phyloP scores from a whole-genome alignment of 768 basidiomycete species.

The Suillus paluster region DNA sequence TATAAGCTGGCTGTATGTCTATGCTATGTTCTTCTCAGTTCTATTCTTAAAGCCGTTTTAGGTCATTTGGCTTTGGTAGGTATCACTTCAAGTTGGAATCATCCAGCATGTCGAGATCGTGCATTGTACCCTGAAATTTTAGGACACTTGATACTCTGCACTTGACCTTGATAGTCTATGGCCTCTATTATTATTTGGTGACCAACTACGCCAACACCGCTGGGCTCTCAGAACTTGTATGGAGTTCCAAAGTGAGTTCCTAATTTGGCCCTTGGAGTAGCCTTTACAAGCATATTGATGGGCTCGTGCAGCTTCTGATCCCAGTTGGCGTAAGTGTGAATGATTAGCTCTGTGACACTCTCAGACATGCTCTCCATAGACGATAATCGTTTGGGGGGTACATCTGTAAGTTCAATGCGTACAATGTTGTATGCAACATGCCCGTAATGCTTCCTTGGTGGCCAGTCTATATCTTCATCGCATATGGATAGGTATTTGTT shows the following conservation, averaged over 20 bases:
- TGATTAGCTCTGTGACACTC: neutral
- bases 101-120: neutral
- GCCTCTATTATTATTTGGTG: constrained; percentile 41
- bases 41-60: neutral
- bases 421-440: neutral
- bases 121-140: neutral
- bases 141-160: constrained; percentile 44
- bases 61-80: constrained; percentile 14
- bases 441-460: neutral
- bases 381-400: neutral
- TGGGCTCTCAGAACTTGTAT: constrained; percentile 32
- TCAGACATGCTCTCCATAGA: neutral
- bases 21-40: neutral
- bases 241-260: constrained; percentile 19
- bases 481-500: constrained; percentile 3
- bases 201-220: constrained; percentile 36
- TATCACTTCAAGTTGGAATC: neutral
- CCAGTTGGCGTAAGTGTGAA: neutral
- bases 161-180: constrained; percentile 37
- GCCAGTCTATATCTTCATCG: neutral
- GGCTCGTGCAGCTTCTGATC: neutral
- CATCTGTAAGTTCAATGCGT: neutral
- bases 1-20: neutral
- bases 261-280: neutral
- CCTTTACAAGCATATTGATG: neutral